Conservation (phyloP, 2,329 filamentous ascomycete species). For the Orbilia oligospora region DNA sequence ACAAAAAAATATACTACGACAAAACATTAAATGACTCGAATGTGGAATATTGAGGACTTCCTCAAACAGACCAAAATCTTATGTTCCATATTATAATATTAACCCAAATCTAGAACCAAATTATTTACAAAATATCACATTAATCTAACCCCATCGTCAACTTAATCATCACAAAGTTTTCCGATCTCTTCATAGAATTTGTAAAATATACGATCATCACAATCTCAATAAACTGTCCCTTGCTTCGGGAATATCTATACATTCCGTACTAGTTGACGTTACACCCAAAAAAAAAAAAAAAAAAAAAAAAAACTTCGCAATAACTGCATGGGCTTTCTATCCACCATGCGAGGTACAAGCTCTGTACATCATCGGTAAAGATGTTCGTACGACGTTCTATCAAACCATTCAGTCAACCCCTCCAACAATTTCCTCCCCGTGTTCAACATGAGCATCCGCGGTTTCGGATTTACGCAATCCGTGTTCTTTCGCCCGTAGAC, state of each 20-base stretch:
- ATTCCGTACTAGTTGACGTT: conserved; percentile 1
- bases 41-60: not conserved
- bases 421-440: not conserved
- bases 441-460: not conserved
- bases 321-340: not conserved
- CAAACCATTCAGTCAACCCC: not conserved
- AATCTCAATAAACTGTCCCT: not conserved
- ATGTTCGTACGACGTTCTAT: conserved; percentile 2
- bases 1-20: no score
- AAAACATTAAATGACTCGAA: conserved; percentile 1
- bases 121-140: not conserved
- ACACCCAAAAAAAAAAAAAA: not conserved
- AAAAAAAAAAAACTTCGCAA: not conserved
- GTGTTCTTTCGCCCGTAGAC: not conserved
- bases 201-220: not conserved
- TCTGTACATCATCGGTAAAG: conserved; percentile 8
- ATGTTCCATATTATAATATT: not conserved
- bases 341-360: not conserved
- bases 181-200: not conserved
- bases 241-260: not conserved
- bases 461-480: conserved; percentile 1
- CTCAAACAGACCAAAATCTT: not conserved
- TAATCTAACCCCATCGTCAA: not conserved
- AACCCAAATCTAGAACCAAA: not conserved
- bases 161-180: conserved; percentile 15